phyloP scores from a whole-genome alignment of 495 filamentous ascomycete genomes.

The Penicillium waksmanii region DNA sequence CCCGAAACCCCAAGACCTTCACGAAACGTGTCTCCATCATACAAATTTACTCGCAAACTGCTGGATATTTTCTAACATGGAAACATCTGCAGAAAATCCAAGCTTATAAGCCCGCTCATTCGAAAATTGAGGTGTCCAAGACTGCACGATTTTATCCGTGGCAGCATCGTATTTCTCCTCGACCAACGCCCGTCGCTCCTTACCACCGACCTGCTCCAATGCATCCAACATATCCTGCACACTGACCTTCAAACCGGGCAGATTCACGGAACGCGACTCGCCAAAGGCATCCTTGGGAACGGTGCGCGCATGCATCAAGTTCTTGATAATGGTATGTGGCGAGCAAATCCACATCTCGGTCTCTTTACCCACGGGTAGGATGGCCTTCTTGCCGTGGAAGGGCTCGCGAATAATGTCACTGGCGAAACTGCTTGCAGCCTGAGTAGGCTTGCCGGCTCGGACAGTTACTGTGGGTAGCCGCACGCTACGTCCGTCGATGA shows the following conservation, averaged over 20 bases:
- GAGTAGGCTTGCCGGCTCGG: constrained; percentile 72
- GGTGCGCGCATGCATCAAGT: constrained; percentile 65
- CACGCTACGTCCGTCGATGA: constrained; percentile 66
- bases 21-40: constrained; percentile 9
- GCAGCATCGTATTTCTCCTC: constrained; percentile 67
- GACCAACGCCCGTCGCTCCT: constrained; percentile 65
- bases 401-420: constrained; percentile 75
- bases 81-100: constrained; percentile 64
- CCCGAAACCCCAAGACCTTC: constrained; percentile 8
- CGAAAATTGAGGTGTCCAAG: constrained; percentile 73
- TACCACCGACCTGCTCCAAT: constrained; percentile 68
- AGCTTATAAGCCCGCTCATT: constrained; percentile 57
- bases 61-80: constrained; percentile 59
- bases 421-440: constrained; percentile 75
- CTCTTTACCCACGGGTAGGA: constrained; percentile 61
- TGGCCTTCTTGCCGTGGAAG: constrained; percentile 63
- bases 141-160: constrained; percentile 71
- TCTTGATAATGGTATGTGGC: constrained; percentile 69
- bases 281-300: constrained; percentile 58
- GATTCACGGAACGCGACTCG: constrained; percentile 66
- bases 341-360: constrained; percentile 67
- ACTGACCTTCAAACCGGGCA: constrained; percentile 73
- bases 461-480: constrained; percentile 79
- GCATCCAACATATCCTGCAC: constrained; percentile 78
- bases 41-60: constrained; percentile 50